A percentile compares a stretch with the other conserved stretches of the same genome.
Conservation (phyloP, 2,329 filamentous ascomycete species). For the Leptographium wingfieldii region DNA sequence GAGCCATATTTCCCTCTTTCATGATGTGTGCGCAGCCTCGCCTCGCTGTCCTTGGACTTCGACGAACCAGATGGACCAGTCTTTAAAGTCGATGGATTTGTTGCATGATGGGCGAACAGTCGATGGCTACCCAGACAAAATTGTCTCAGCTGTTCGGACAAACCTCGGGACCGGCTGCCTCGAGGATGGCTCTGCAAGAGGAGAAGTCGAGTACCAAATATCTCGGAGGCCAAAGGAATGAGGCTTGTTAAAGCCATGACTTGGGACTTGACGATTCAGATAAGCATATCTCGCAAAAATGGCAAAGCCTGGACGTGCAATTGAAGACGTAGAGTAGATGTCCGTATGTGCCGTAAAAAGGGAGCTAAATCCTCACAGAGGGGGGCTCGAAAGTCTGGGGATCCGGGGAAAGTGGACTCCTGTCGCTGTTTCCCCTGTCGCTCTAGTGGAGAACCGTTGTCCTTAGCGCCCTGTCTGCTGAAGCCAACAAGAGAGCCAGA, state of each 20-base stretch:
- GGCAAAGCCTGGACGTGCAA: not conserved
- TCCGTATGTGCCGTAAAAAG: not conserved
- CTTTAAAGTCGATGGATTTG: not conserved
- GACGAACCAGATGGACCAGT: not conserved
- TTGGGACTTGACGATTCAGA: not conserved
- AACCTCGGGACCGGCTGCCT: conserved; percentile 9
- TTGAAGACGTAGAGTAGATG: not conserved
- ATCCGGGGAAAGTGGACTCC: conserved; percentile 1
- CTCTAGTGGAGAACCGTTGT: not conserved
- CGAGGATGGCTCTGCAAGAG: conserved; percentile 14
- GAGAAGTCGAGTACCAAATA: conserved; percentile 13
- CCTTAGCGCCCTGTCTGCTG: not conserved
- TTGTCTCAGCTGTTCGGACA: not conserved
- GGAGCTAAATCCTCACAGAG: not conserved
- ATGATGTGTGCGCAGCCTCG: not conserved
- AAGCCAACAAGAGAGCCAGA: not conserved
- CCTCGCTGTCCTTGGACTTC: not conserved
- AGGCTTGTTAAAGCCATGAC: not conserved
- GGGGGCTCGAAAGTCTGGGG: not conserved
- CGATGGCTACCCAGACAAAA: not conserved
- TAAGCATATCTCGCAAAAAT: not conserved
- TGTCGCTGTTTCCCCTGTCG: not conserved
- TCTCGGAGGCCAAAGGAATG: conserved; percentile 11
- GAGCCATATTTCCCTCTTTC: not conserved
- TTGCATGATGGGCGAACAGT: not conserved